Evolutionary conservation across 495 filamentous ascomycete genomes (phyloP).

Genomic region (Daldinia bambusicola): DNA sequence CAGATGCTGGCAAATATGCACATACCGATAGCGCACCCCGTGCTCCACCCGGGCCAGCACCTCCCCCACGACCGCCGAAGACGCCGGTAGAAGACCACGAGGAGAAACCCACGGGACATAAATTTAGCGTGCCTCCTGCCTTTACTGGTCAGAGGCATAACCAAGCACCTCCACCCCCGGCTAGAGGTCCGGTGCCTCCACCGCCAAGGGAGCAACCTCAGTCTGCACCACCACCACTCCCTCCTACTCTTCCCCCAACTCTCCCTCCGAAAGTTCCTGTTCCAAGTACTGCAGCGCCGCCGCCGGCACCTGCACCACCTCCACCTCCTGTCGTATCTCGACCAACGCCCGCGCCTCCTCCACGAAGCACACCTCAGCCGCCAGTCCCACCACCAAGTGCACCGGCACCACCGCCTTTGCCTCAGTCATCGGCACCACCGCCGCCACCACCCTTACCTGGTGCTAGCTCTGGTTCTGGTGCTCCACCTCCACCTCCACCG

Average conservation of each 20-base stretch:
- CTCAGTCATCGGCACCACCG: constrained; percentile 51
- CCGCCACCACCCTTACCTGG: constrained; percentile 52
- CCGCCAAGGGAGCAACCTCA: constrained; percentile 67
- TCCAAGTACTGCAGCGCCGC: constrained; percentile 68
- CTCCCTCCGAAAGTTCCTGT: constrained; percentile 77
- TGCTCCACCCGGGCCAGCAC: constrained; percentile 76
- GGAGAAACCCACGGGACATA: constrained; percentile 56
- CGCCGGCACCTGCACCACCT: constrained; percentile 66
- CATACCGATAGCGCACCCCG: constrained; percentile 67
- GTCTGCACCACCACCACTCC: constrained; percentile 51
- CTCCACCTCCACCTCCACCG: constrained; percentile 50
- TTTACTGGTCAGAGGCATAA: constrained; percentile 72
- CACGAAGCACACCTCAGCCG: constrained; percentile 47
- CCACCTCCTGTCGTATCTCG: constrained; percentile 46
- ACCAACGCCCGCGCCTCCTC: constrained; percentile 49
- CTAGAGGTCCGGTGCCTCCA: constrained; percentile 71
- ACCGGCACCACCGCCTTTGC: constrained; percentile 51
- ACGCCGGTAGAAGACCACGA: constrained; percentile 75
- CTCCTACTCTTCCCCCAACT: constrained; percentile 69
- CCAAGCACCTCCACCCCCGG: constrained; percentile 77
- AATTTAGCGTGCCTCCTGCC: constrained; percentile 83
- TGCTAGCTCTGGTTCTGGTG: constrained; percentile 29
- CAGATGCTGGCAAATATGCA: constrained; percentile 85
- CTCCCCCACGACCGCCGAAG: constrained; percentile 89
- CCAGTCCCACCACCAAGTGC: constrained; percentile 52